Conservation (phyloP, 148 eudicot species). For the Chenopodium formosanum region DNA sequence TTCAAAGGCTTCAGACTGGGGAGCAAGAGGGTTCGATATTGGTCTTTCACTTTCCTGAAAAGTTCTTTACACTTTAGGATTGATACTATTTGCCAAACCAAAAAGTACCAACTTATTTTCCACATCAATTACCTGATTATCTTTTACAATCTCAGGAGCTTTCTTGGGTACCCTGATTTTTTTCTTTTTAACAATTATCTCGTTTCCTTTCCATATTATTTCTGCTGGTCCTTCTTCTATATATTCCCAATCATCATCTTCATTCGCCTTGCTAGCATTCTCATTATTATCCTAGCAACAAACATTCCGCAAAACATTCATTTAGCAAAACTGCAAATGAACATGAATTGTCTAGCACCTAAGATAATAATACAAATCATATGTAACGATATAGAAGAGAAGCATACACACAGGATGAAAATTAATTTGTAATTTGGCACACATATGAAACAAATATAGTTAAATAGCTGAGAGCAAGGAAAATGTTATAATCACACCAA, state of each 20-base stretch:
- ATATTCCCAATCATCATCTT: conserved; percentile 77
- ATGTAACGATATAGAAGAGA: neutral
- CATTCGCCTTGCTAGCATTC: conserved; percentile 42
- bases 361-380: neutral
- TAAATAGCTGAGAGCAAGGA: neutral
- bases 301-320: conserved; percentile 2
- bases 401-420: neutral
- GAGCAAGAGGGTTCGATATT: conserved; percentile 97
- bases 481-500: neutral
- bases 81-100: conserved; percentile 1
- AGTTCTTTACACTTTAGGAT: conserved; percentile 11
- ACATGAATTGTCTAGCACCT: neutral
- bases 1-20: conserved; percentile 79
- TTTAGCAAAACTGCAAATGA: neutral
- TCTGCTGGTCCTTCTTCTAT: conserved; percentile 95
- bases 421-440: no score
- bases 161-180: conserved; percentile 78
- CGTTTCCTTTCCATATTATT: conserved; percentile 96
- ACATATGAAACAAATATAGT: no score
- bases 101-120: neutral
- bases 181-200: conserved; percentile 94
- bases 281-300: conserved; percentile 46
- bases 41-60: conserved; percentile 74
- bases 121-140: conserved; percentile 44
- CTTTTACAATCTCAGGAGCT: conserved; percentile 29